Evolutionary conservation across 2,329 filamentous ascomycete species (phyloP).

Genomic region (Paracamarosporium sp.): DNA sequence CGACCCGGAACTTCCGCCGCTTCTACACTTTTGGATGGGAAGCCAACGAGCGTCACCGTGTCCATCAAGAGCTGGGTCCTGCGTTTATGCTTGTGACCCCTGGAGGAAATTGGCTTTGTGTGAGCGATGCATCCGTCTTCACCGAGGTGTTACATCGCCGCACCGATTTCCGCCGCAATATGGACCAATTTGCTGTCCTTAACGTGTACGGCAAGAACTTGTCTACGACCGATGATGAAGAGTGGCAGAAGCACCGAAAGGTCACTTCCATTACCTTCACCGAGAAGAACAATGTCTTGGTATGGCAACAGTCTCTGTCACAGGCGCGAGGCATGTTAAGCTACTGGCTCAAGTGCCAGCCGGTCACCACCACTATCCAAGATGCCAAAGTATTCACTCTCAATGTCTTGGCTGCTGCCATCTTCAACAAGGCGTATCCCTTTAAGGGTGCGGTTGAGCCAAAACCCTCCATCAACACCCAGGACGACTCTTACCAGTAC

Average conservation of each 20-base stretch:
- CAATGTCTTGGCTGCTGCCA: conserved; percentile 1
- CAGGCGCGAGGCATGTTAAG: conserved; percentile 18
- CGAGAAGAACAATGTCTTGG: conserved; percentile 24
- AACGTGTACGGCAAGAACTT: conserved; percentile 20
- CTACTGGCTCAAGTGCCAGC: conserved; percentile 13
- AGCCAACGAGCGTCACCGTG: conserved; percentile 5
- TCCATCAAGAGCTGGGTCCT: conserved; percentile 13
- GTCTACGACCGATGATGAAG: conserved; percentile 14
- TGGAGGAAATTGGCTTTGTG: conserved; percentile 11
- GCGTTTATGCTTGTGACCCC: conserved; percentile 19
- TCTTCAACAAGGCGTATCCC: neutral
- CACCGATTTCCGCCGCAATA: conserved; percentile 16
- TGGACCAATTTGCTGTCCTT: conserved; percentile 17
- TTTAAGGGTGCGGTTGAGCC: neutral
- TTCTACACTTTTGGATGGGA: conserved; percentile 19
- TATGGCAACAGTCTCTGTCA: conserved; percentile 19
- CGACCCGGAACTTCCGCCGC: neutral
- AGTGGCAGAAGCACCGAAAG: conserved; percentile 24
- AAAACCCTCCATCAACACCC: no score
- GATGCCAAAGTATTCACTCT: conserved; percentile 5
- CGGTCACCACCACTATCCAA: conserved; percentile 9
- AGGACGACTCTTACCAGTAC: no score
- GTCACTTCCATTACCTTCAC: conserved; percentile 21
- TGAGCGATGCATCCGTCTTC: conserved; percentile 10
- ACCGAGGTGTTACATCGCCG: conserved; percentile 16